phyloP scores from a whole-genome alignment of 2,329 filamentous ascomycete species.

The Sporothrix pseudoabietina region DNA sequence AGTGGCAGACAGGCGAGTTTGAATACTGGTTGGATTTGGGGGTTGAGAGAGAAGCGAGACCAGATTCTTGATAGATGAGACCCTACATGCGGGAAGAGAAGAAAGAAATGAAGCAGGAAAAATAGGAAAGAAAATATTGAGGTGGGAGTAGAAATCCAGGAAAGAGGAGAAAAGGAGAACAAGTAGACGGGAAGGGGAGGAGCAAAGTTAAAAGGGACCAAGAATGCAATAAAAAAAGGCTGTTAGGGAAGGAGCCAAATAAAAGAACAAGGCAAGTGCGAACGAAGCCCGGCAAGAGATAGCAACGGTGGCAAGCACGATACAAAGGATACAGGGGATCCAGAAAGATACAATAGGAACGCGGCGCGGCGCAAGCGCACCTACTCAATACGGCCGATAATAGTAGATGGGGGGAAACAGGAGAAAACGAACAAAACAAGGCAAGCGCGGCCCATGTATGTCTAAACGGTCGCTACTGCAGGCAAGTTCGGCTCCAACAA shows the following conservation, averaged over 20 bases:
- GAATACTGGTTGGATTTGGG: background rate
- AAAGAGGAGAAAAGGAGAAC: background rate
- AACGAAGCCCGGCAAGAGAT: constrained; percentile 1
- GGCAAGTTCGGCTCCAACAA: background rate
- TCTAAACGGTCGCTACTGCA: constrained; percentile 25
- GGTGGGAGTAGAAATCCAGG: background rate
- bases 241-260: background rate
- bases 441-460: constrained; percentile 8
- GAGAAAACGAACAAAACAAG: background rate
- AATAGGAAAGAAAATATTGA: background rate
- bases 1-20: background rate
- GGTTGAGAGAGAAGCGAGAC: background rate
- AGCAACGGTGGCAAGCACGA: constrained; percentile 3
- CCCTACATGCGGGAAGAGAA: background rate
- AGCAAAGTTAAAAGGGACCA: background rate
- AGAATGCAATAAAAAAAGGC: background rate
- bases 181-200: background rate
- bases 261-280: background rate
- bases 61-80: background rate
- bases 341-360: background rate
- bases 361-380: constrained; percentile 8
- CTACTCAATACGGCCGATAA: constrained; percentile 13
- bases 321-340: background rate
- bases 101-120: background rate
- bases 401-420: too few relatives aligned